A percentile compares a stretch with the other conserved stretches of the same genome.
phyloP scores from a whole-genome alignment of 345 rosid species.

The Combretum micranthum region DNA sequence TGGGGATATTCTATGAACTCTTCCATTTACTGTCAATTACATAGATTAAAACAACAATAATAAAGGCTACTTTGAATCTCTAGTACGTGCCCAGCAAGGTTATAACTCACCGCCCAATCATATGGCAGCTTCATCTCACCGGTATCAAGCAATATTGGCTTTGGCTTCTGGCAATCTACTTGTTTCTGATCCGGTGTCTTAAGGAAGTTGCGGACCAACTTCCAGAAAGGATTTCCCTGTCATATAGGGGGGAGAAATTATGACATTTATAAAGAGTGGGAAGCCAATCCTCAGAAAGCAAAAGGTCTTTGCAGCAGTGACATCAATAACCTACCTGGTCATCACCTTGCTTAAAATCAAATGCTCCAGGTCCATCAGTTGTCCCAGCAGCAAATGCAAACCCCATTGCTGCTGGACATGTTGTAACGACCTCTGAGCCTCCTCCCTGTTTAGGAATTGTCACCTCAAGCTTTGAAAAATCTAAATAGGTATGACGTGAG shows the following conservation, averaged over 20 bases:
- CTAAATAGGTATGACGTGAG: constrained; percentile 62
- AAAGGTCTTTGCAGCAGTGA: neutral
- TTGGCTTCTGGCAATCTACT: constrained; percentile 77
- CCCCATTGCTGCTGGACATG: constrained; percentile 99
- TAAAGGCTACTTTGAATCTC: too few relatives aligned
- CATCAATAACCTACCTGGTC: constrained; percentile 36
- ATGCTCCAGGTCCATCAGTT: constrained; percentile 99
- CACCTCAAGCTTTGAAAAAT: constrained; percentile 88
- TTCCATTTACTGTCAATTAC: too few relatives aligned
- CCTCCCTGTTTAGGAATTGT: constrained; percentile 49
- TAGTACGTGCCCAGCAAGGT: neutral
- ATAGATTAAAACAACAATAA: too few relatives aligned
- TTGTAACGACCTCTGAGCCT: constrained; percentile 62
- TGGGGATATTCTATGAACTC: neutral
- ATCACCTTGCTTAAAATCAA: constrained; percentile 97
- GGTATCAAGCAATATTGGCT: constrained; percentile 95
- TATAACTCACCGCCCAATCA: constrained; percentile 85
- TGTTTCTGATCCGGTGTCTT: constrained; percentile 69
- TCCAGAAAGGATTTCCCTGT: constrained; percentile 98
- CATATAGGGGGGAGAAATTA: constrained; percentile 1
- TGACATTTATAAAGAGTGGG: constrained; percentile 2
- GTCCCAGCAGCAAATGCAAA: constrained; percentile 98
- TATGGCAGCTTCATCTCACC: constrained; percentile 96
- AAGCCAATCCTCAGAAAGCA: neutral
- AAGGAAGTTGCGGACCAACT: constrained; percentile 61